These are phyloP conservation scores for Pseudogymnoascus sp. DNA, from an alignment of 2,329 filamentous ascomycete species.

Conservation along the genomic window DNA sequence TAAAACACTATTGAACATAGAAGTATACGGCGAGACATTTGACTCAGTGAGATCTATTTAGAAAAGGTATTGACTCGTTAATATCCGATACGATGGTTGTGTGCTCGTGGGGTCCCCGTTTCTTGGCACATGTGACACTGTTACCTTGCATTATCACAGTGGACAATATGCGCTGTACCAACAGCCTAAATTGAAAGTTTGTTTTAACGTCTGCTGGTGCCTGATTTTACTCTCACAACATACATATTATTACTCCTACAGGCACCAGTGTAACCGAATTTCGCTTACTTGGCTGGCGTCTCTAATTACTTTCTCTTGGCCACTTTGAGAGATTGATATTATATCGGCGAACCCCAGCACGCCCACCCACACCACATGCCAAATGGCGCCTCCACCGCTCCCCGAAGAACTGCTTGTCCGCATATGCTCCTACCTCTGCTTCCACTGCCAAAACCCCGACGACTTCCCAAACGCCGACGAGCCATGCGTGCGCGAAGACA, in stretches of 20 bases:
- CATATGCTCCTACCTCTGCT: neutral
- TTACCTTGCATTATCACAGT: neutral
- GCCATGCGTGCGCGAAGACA: neutral
- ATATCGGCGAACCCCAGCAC: neutral
- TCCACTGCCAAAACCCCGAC: neutral
- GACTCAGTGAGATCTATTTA: neutral
- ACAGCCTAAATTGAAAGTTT: neutral
- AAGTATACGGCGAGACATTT: neutral
- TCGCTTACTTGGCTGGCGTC: neutral
- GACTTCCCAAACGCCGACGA: neutral
- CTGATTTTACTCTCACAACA: neutral
- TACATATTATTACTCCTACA: neutral
- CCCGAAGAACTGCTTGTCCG: neutral
- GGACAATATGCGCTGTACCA: neutral
- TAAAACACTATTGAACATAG: neutral
- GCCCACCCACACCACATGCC: no score
- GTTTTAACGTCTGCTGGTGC: neutral
- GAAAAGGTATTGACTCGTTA: neutral
- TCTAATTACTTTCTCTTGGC: neutral
- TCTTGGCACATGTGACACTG: neutral
- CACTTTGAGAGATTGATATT: neutral
- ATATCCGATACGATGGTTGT: neutral
- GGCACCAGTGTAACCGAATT: neutral
- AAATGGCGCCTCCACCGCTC: neutral
- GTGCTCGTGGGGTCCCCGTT: neutral